Evolutionary conservation across 495 filamentous ascomycete genomes (phyloP), one percentile per base, ranked within the genome.

Genomic region (Usnea hakonensis): DNA sequence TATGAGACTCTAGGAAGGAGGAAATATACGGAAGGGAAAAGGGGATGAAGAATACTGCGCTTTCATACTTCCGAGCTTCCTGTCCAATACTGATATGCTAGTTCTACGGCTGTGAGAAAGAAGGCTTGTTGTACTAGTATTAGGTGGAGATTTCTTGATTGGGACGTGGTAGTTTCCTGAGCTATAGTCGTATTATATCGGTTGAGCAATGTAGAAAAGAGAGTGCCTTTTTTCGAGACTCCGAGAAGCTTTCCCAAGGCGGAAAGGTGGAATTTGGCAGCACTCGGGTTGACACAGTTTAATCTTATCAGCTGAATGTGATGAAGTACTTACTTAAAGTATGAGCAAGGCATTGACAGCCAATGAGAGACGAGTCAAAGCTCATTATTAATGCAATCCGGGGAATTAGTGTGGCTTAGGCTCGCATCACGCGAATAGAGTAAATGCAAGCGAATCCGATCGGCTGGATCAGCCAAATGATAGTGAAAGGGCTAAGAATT

Each of bases 1-100:
- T 95, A 57, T 95, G 87, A 59, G 26, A 62, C 19, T 11, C n/a
- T 61, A 36, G 17, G 35, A 53, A 23, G 48, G 17, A 48, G 37
- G 40, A 50, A 9, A 8, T 50, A 4, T 36, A 36, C n/a, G 19
- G 32, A 37, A 28, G 1, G 53, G 35, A 14, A 19, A 38, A 26
- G n/a, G 23, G n/a, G 11, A 46, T 23, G 41, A 62, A 57, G 38
- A 37, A 5, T 17, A 46, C 30, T 30, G 43, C 60, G 60, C 53
- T 46, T 57, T 57, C 21, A 50, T 30, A 16, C 8, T 38, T 26
- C n/a, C 36, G 21, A 36, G 8, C 17, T 28, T 17, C 40, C 13
- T 55, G 10, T 43, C 35, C 44, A 10, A 43, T 21, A 21, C 35
- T 36, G 6, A 43, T 21, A 21, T 54, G 40, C 50, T 4, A 40